Evolutionary conservation across 1,139 yeast species (phyloP).

Genomic region (Suhomyces yuchorum): DNA sequence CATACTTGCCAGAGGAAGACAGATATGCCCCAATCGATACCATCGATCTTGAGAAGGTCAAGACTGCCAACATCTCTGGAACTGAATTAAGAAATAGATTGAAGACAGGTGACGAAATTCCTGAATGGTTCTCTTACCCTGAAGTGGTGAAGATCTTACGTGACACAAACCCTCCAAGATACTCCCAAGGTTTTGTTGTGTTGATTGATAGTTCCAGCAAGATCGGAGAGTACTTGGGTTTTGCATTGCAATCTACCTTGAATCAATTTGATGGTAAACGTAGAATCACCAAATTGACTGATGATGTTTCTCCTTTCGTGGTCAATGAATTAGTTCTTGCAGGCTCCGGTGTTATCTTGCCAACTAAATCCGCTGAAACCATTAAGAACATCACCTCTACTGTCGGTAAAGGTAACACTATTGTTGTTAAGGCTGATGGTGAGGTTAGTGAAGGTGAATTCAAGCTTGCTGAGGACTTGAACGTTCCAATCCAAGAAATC

Average conservation of each 20-base stretch:
- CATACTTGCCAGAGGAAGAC: constrained; percentile 92
- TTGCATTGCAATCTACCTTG: constrained; percentile 86
- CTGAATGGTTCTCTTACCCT: constrained; percentile 97
- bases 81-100: constrained; percentile 89
- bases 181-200: constrained; percentile 81
- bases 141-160: constrained; percentile 91
- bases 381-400: constrained; percentile 49
- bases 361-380: constrained; percentile 31
- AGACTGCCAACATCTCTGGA: constrained; percentile 91
- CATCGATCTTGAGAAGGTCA: constrained; percentile 69
- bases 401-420: constrained; percentile 40
- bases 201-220: constrained; percentile 60
- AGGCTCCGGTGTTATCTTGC: constrained; percentile 86
- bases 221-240: constrained; percentile 59
- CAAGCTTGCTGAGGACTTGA: constrained; percentile 43
- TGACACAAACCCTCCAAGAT: constrained; percentile 92
- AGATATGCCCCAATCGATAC: constrained; percentile 95
- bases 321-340: constrained; percentile 84
- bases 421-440: constrained; percentile 17
- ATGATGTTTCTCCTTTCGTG: constrained; percentile 57
- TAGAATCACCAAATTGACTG: constrained; percentile 71
- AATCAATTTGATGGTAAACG: constrained; percentile 89
- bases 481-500: constrained; percentile 67
- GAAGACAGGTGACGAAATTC: constrained; percentile 84
- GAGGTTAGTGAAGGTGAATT: constrained; percentile 18